phyloP scores from a whole-genome alignment of 2,329 filamentous ascomycete species.

The Microascus cirrosus region DNA sequence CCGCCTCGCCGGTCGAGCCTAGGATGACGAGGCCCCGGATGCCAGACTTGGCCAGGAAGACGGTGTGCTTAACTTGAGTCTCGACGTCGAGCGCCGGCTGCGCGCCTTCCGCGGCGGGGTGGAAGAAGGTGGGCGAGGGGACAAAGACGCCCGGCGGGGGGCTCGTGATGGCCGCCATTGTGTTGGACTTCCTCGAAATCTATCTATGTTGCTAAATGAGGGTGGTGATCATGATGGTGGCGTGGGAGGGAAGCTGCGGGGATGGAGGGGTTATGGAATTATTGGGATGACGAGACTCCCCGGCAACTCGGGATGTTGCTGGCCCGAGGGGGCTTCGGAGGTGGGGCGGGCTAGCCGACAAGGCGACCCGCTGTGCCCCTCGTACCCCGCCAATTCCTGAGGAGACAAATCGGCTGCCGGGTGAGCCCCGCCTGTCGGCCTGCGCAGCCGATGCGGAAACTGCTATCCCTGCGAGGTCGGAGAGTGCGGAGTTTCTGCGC shows the following conservation, averaged over 20 bases:
- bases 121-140: constrained; percentile 55
- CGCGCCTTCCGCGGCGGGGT: constrained; percentile 23
- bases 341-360: not conserved
- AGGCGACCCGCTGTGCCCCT: not conserved
- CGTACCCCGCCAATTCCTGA: too few relatives aligned
- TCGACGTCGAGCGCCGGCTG: constrained; percentile 44
- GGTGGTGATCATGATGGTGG: not conserved
- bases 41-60: constrained; percentile 49
- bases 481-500: not conserved
- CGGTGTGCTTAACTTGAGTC: constrained; percentile 44
- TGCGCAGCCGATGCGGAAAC: not conserved
- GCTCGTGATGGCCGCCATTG: constrained; percentile 5
- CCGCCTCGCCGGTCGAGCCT: constrained; percentile 53
- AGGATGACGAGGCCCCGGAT: constrained; percentile 51
- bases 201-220: not conserved
- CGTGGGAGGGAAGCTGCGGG: not conserved
- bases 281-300: not conserved
- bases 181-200: not conserved
- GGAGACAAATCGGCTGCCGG: too few relatives aligned
- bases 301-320: not conserved
- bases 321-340: not conserved
- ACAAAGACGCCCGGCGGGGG: constrained; percentile 47
- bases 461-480: not conserved
- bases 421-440: too few relatives aligned
- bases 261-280: not conserved